Conservation (phyloP, 345 rosid genomes). For the Lenwebbia sp. region DNA sequence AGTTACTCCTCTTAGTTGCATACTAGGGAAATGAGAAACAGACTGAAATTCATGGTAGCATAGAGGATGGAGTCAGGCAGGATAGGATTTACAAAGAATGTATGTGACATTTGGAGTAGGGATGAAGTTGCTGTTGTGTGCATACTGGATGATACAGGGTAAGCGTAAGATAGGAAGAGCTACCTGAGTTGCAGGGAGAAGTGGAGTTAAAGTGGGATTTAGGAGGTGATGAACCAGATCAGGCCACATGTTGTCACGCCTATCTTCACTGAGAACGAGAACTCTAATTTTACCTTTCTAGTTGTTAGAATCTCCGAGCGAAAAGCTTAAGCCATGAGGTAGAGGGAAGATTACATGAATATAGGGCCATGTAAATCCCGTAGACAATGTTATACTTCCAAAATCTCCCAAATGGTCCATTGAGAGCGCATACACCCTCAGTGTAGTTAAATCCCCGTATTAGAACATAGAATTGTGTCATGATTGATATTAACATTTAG, state of each 20-base stretch:
- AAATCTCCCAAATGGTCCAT: neutral
- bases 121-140: neutral
- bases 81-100: neutral
- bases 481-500: neutral
- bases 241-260: neutral
- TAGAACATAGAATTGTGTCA: neutral
- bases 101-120: neutral
- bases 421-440: neutral
- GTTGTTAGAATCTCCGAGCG: neutral
- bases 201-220: neutral
- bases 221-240: neutral
- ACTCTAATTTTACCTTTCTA: neutral
- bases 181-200: neutral
- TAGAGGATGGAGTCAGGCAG: neutral
- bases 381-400: neutral
- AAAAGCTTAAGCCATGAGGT: neutral
- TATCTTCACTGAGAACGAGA: neutral
- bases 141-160: neutral
- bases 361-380: neutral
- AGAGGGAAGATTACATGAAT: neutral
- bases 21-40: neutral
- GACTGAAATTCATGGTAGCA: neutral
- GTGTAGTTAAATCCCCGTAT: neutral
- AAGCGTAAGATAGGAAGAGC: neutral
- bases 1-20: neutral